Evolutionary conservation across 306 rosid species (phyloP).

Genomic region (Vigna nakashimae): DNA sequence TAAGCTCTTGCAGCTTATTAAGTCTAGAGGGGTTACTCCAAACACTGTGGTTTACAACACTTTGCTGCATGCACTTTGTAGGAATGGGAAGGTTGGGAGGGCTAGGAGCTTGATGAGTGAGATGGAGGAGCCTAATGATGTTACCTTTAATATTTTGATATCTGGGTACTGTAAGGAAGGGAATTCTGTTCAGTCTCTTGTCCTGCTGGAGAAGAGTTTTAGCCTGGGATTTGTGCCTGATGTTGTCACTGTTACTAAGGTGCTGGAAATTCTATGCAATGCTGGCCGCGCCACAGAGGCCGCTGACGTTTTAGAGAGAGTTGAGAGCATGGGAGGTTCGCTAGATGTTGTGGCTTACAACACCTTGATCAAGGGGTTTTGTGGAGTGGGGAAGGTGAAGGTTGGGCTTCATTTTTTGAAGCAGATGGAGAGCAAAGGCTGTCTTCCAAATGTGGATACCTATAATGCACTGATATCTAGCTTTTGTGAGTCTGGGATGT

Average conservation of each 20-base stretch:
- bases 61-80: slow-evolving; percentile 78
- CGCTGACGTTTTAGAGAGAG: slow-evolving; percentile 68
- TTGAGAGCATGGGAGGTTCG: slow-evolving; percentile 64
- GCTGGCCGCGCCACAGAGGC: slow-evolving; percentile 68
- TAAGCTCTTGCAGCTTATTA: slow-evolving; percentile 78
- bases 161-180: slow-evolving; percentile 70
- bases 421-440: slow-evolving; percentile 80
- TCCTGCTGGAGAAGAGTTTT: slow-evolving; percentile 72
- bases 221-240: slow-evolving; percentile 68
- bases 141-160: slow-evolving; percentile 70
- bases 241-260: slow-evolving; percentile 66
- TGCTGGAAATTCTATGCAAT: slow-evolving; percentile 64
- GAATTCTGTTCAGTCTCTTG: slow-evolving; percentile 75
- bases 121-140: slow-evolving; percentile 65
- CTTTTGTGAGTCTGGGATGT: slow-evolving; percentile 57
- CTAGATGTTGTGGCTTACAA: slow-evolving; percentile 78
- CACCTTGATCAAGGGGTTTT: slow-evolving; percentile 73
- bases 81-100: slow-evolving; percentile 74
- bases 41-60: slow-evolving; percentile 75
- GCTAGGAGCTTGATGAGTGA: slow-evolving; percentile 89
- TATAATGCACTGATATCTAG: slow-evolving; percentile 68
- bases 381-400: slow-evolving; percentile 64
- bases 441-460: slow-evolving; percentile 75
- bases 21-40: slow-evolving; percentile 60
- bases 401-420: slow-evolving; percentile 66